Evolutionary conservation across 2,329 filamentous ascomycete genomes (phyloP).

Genomic region (Verticillium tricorpus): DNA sequence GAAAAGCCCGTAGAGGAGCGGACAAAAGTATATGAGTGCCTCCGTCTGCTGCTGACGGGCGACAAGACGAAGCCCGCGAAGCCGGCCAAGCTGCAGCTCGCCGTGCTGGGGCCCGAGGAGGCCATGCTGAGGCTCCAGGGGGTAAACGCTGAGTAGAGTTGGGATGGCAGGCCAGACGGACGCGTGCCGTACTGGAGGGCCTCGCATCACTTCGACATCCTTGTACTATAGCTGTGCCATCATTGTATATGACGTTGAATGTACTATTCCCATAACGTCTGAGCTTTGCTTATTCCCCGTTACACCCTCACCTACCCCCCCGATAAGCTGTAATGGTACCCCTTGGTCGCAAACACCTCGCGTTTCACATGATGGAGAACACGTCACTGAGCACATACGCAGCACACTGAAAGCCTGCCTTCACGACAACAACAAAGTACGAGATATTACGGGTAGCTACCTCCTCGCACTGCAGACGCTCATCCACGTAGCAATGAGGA

Average conservation of each 20-base stretch:
- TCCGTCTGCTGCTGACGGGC: constrained; percentile 11
- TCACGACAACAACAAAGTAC: not conserved
- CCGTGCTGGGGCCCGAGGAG: constrained; percentile 10
- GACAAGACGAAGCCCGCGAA: constrained; percentile 8
- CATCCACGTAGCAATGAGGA: not conserved
- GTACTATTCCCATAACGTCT: not conserved
- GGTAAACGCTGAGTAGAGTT: not conserved
- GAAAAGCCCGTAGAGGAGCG: constrained; percentile 1
- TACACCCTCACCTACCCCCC: no score
- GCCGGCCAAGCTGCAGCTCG: constrained; percentile 14
- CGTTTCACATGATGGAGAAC: not conserved
- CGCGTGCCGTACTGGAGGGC: not conserved
- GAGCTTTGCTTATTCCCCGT: not conserved
- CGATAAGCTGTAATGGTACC: not conserved
- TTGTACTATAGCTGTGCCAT: not conserved
- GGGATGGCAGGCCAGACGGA: not conserved
- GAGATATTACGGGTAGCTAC: not conserved
- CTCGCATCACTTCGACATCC: not conserved
- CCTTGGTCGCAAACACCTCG: not conserved
- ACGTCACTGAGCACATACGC: not conserved
- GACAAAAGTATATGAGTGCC: constrained; percentile 5
- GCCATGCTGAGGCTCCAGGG: constrained; percentile 6
- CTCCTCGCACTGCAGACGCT: not conserved
- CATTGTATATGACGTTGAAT: not conserved
- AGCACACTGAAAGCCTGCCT: not conserved